These are phyloP conservation scores for Colletotrichum plurivorum DNA, from an alignment of 2,329 filamentous ascomycete genomes.

Conservation along the genomic window DNA sequence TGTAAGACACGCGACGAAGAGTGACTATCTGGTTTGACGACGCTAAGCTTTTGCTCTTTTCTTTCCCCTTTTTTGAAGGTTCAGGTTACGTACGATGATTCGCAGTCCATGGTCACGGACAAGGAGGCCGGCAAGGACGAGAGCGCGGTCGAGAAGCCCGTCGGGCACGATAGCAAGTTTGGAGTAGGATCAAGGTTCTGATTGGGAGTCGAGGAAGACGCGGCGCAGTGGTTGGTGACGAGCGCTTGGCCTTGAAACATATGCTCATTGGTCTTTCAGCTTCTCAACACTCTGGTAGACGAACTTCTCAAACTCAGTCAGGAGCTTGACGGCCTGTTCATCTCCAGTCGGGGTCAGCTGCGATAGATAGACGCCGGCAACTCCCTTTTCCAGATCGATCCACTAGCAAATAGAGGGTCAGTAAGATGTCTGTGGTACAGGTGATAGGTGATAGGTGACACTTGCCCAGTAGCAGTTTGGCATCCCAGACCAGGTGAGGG, in stretches of 20 bases:
- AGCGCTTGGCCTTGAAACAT: no score
- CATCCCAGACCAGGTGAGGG: neutral
- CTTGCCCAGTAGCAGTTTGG: neutral
- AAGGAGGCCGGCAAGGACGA: constrained; percentile 4
- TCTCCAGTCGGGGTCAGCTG: constrained; percentile 14
- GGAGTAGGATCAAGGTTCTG: neutral
- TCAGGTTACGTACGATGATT: constrained; percentile 24
- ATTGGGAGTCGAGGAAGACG: no score
- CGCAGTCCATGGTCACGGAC: constrained; percentile 14
- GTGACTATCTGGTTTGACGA: no score
- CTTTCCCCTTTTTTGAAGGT: neutral
- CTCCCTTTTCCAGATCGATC: constrained; percentile 5
- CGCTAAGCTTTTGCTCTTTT: no score
- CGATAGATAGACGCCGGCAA: constrained; percentile 15
- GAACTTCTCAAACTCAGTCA: constrained; percentile 1
- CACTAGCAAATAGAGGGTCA: neutral
- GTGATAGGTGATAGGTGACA: no score
- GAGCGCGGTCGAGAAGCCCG: neutral
- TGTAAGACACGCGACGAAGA: constrained; percentile 7
- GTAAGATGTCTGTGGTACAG: neutral
- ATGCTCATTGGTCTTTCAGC: no score
- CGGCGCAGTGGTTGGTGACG: no score
- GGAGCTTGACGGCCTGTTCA: neutral
- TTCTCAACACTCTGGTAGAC: neutral
- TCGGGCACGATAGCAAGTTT: constrained; percentile 7